Base-by-base conservation (phyloP, 495 filamentous ascomycete species). In the Xylaria sp. region DNA sequence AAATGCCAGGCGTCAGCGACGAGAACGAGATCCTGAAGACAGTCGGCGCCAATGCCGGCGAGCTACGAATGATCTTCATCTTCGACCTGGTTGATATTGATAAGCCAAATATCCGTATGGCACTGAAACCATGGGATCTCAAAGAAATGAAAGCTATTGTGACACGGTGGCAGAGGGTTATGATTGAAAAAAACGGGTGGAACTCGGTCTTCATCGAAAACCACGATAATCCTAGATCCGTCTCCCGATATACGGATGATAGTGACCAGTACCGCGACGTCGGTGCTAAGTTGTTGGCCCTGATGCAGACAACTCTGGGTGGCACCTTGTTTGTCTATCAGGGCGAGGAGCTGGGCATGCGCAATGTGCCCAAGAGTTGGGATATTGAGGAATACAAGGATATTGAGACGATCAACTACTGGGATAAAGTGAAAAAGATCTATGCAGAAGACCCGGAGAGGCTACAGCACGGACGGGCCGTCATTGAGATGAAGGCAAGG, bases 281-380 rank as follows among this genome's bases (percentile, higher is more conserved):
- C 21, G 82, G 84, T 0, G 85, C 85, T 0, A 92, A 92, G 78
- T 85, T 92, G 83, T 77, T 92, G 33, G 88, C 90, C 0, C 84
- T 88, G 9, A 81, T 88, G 68, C 74, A 88, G 73, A 82, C 82
- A 0, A 79, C 87, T 41, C 82, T 88, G 61, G 82, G 84, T 5
- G 90, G 90, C 1, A 91, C 90, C 0, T 82, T 89, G 5, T 92
- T 89, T 68, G 77, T 92, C 2, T 92, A 90, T 71, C 89, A 93
- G 73, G 90, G 90, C n/a, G 88, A 93, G 71, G 90, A 93, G 74
- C 71, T 92, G 0, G 90, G 88, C 0, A 90, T 91, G 82, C 80
- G 82, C 5, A 92, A 92, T 73, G 84, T 86, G 1, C 89, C 90
- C 0, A 69, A 71, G 1, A 76, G 80, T 5, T 92, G 90, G 90